These are phyloP conservation scores for Talaromyces ruber DNA, from an alignment of 495 filamentous ascomycete species.

Conservation along the genomic window DNA sequence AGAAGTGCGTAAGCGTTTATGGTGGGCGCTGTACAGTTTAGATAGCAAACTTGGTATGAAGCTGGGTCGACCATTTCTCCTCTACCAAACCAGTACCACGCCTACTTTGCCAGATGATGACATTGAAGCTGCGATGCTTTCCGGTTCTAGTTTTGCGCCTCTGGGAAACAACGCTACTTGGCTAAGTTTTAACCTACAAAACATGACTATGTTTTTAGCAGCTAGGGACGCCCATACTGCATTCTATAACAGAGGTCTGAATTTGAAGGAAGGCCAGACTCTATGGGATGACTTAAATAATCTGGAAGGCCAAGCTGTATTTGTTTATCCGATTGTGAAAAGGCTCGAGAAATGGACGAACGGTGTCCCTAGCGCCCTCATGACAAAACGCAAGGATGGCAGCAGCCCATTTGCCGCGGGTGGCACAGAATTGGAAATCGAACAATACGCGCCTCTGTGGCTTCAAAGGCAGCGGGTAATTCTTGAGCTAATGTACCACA, in stretches of 20 bases:
- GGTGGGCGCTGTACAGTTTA: slow-evolving; percentile 31
- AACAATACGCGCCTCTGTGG: slow-evolving; percentile 16
- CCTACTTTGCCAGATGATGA: not conserved
- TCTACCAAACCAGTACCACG: not conserved
- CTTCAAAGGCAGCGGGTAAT: slow-evolving; percentile 41
- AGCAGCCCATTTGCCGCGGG: not conserved
- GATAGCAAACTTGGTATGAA: slow-evolving; percentile 36
- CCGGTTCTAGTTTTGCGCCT: not conserved
- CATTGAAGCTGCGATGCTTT: not conserved
- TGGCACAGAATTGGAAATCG: not conserved
- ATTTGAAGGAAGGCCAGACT: slow-evolving; percentile 8
- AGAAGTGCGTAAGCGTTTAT: slow-evolving; percentile 30
- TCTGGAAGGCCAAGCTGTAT: not conserved
- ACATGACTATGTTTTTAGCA: not conserved
- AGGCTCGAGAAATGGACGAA: not conserved
- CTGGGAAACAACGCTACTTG: not conserved
- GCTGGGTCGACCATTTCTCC: slow-evolving; percentile 30
- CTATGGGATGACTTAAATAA: slow-evolving; percentile 9
- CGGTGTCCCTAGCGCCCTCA: not conserved
- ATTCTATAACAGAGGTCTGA: slow-evolving; percentile 1
- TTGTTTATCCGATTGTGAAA: not conserved
- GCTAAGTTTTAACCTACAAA: not conserved
- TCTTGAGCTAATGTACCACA: slow-evolving; percentile 44
- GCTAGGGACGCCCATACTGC: not conserved
- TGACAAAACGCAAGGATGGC: not conserved